Evolutionary conservation across 2,329 filamentous ascomycete genomes (phyloP), one percentile per base, ranked within the genome.

Genomic region (Ceratocystis harringtonii): DNA sequence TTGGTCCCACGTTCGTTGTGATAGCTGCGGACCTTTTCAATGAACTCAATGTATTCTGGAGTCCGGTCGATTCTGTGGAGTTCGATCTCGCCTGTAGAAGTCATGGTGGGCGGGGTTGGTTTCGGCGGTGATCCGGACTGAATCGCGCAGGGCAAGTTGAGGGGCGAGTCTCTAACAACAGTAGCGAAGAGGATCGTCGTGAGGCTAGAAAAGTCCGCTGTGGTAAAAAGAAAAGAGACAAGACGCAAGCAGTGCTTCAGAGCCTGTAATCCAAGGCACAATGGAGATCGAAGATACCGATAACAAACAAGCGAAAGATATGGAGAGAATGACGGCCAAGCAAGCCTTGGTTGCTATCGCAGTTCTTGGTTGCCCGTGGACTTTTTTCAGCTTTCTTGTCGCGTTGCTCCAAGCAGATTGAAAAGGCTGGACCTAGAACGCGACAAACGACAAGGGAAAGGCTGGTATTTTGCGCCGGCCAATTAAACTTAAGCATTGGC

Each of bases 1-100:
- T 80, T 77, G 6, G 89, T 95, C 65, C 90, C 90, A 76, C 90
- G 84, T 74, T 89, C 84, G 70, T 86, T 80, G 75, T 95, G 90
- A 73, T 90, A 95, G 60, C 80, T 83, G 62, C 79, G 81, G 66
- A 95, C 77, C 71, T 86, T 84, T 70, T 82, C 79, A 72, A 95
- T 88, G 74, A 95, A 95, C 55, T 88, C 84, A 65, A 87, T 82
- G 75, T 90, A 90, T 76, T 94, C 89, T 62, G 82, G 77, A 2
- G 83, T 85, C 66, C 80, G 79, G 64, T 85, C 81, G 74, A 86
- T 83, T 64, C 72, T 68, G 71, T 78, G 77, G 70, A 73, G 69
- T 62, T 73, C 73, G 67, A 74, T 71, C 64, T 78, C 76, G 68
- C 72, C 72, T 62, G 72, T 71, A 61, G 73, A 72, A 43, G 73